Base-by-base conservation (phyloP, 257 asterid species). In the Solanum rostratum region DNA sequence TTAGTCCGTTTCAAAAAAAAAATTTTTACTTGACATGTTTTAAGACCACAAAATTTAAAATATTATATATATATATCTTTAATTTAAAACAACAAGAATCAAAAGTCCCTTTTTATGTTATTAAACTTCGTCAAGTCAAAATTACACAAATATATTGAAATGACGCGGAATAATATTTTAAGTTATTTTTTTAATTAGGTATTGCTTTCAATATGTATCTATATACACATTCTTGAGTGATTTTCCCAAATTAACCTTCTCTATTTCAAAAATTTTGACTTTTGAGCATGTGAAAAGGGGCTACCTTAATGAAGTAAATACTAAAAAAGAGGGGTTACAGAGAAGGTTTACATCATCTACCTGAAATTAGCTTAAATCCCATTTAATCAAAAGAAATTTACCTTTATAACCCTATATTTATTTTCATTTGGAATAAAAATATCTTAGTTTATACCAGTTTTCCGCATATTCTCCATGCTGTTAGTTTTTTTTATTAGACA, bases 281-380 rank as follows among this genome's bases (percentile, higher is more conserved):
- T 57, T 60, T 45, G n/a, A 27, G 14, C 54, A 74, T 81, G 79
- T 69, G 87, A 78, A 84, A 85, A 88, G 89, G 90, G 92, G 86
- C 3, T 88, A 89, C 86, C 76, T 78, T 76, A 84, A 84, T 80
- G 84, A 63, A 60, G 6, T 2, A 49, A 53, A 37, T 57, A 1
- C n/a, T 60, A 43, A 15, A 19, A 52, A 82, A 84, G 71, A 78
- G 82, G 81, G 81, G 59, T 62, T 24, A 33, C 12, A 80, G 54
- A 29, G 84, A 82, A 49, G 79, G 66, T 84, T 82, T 80, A 68
- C 91, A 91, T 85, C 88, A 87, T 29, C 74, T 88, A 89, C 89
- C 91, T 53, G 88, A 92, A 90, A 85, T 87, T 89, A 86, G 94
- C 80, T 85, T 85, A 63, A 82, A 84, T 86, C 57, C 88, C 92